Conservation (phyloP, 2,329 filamentous ascomycete species). For the Aspergillus brasiliensis region DNA sequence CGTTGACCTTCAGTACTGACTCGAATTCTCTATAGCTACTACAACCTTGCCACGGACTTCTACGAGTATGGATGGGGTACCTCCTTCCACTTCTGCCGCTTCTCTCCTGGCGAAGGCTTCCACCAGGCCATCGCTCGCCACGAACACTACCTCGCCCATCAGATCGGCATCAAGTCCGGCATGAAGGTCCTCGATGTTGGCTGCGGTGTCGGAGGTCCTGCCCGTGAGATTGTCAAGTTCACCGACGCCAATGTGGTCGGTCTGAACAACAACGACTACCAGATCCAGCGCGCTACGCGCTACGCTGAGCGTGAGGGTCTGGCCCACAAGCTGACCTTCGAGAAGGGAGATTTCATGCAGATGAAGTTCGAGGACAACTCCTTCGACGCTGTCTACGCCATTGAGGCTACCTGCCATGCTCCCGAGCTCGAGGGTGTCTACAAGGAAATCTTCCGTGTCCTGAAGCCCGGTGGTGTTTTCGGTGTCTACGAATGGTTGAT, state of each 20-base stretch:
- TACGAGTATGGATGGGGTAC: conserved; percentile 98
- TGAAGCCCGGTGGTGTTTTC: conserved; percentile 94
- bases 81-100: conserved; percentile 97
- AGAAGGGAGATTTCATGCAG: conserved; percentile 99
- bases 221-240: conserved; percentile 95
- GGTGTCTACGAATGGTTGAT: conserved; percentile 99
- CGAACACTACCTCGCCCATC: conserved; percentile 94
- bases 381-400: conserved; percentile 95
- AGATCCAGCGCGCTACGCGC: conserved; percentile 87
- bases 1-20: conserved; percentile 8
- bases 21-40: conserved; percentile 64
- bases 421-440: conserved; percentile 90
- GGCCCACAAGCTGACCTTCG: conserved; percentile 75
- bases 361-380: conserved; percentile 91
- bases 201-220: conserved; percentile 94
- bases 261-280: conserved; percentile 99
- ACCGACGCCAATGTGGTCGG: conserved; percentile 85
- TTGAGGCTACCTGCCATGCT: conserved; percentile 95
- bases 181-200: conserved; percentile 95
- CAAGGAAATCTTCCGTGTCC: conserved; percentile 87
- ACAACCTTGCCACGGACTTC: conserved; percentile 92
- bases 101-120: conserved; percentile 83
- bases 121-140: conserved; percentile 90
- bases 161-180: conserved; percentile 79
- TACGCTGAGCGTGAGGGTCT: conserved; percentile 84